Evolutionary conservation across 2,329 filamentous ascomycete genomes (phyloP).

Genomic region (Lecanosticta acicola): DNA sequence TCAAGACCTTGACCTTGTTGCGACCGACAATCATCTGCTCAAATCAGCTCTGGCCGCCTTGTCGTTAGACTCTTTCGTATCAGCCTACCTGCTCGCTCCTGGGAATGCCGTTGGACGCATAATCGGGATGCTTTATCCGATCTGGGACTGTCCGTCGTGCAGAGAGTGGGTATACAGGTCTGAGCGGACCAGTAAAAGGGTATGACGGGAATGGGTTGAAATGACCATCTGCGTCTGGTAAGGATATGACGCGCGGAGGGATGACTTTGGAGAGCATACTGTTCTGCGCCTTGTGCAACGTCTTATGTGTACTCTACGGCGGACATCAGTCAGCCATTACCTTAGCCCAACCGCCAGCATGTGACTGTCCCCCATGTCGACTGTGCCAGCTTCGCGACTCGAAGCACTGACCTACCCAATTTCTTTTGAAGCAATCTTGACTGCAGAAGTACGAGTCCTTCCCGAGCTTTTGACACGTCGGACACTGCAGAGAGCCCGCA

Average conservation of each 20-base stretch:
- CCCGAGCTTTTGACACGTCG: conserved; percentile 85
- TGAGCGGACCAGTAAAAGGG: conserved; percentile 70
- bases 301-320: conserved; percentile 71
- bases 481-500: conserved; percentile 81
- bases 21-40: conserved; percentile 50
- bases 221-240: conserved; percentile 77
- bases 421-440: conserved; percentile 97
- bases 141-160: conserved; percentile 66
- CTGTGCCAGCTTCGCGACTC: conserved; percentile 9
- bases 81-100: conserved; percentile 62
- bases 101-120: conserved; percentile 75
- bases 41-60: neutral
- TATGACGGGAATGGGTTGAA: conserved; percentile 92
- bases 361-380: neutral
- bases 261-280: conserved; percentile 64
- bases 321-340: conserved; percentile 13
- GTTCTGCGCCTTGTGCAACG: conserved; percentile 74
- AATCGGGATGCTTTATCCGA: conserved; percentile 78
- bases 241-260: conserved; percentile 76
- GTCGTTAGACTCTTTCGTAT: neutral
- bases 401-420: conserved; percentile 65
- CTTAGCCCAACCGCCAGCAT: neutral
- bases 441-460: conserved; percentile 95
- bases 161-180: conserved; percentile 70
- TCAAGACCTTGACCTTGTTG: conserved; percentile 77